Conservation (phyloP, 1,284 basidiomycete species). For the Boletellus deceptivus region DNA sequence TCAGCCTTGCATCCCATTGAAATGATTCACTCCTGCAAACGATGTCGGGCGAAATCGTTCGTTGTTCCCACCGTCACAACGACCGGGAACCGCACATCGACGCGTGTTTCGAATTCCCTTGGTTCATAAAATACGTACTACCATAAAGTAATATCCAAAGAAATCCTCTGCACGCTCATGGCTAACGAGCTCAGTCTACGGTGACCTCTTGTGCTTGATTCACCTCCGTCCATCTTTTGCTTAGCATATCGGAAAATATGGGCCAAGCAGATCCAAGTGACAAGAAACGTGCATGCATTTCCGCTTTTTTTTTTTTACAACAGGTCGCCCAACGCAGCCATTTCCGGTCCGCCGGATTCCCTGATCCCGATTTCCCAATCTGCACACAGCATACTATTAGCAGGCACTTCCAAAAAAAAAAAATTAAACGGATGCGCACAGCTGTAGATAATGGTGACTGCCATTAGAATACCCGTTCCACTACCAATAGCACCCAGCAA, state of each 20-base stretch:
- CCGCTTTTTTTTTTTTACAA: conserved; percentile 37
- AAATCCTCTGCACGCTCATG: no score
- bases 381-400: conserved; percentile 1
- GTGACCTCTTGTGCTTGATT: background rate
- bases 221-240: conserved; percentile 9
- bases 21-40: no score
- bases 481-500: conserved; percentile 94
- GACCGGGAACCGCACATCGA: no score
- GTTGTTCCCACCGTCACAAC: no score
- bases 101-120: no score
- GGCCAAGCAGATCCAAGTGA: conserved; percentile 3
- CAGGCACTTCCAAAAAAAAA: background rate
- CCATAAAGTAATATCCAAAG: no score
- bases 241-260: conserved; percentile 2
- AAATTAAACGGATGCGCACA: conserved; percentile 42
- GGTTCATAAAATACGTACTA: no score
- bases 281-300: background rate
- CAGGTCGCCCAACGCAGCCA: conserved; percentile 69
- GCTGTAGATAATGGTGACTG: conserved; percentile 96
- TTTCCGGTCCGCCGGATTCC: conserved; percentile 73
- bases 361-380: conserved; percentile 36
- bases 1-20: no score
- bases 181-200: no score
- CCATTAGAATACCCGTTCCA: conserved; percentile 97
- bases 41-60: no score